These are phyloP conservation scores for Ehretia macrophylla DNA, from an alignment of 257 asterid species.

Conservation along the genomic window DNA sequence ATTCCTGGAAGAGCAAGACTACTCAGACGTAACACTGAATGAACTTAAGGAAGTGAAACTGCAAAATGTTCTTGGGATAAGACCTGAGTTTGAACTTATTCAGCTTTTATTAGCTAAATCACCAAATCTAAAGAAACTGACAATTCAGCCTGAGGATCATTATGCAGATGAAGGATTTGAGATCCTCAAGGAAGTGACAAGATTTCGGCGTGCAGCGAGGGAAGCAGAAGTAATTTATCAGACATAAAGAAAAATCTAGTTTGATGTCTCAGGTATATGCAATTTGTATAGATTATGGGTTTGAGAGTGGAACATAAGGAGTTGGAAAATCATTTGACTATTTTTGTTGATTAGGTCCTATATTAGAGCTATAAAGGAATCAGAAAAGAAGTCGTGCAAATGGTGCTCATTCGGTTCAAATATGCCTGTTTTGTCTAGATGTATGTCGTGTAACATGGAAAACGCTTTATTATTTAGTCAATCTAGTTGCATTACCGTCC, in stretches of 20 bases:
- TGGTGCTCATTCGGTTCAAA: no score
- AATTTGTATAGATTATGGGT: no score
- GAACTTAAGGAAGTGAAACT: slow-evolving; percentile 15
- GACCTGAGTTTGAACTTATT: slow-evolving; percentile 6
- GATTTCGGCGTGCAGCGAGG: background rate
- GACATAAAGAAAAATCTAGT: background rate
- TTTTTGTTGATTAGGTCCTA: no score
- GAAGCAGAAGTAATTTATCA: background rate
- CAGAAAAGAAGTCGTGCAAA: no score
- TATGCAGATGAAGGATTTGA: background rate
- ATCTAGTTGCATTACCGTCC: no score
- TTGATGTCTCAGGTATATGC: background rate
- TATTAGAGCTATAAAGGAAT: no score
- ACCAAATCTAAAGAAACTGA: slow-evolving; percentile 6
- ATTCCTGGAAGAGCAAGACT: slow-evolving; percentile 1
- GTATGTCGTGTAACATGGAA: no score
- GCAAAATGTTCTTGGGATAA: background rate
- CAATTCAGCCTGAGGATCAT: background rate
- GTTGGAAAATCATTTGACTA: no score
- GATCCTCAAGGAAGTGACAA: background rate
- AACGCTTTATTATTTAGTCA: no score
- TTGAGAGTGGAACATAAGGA: no score
- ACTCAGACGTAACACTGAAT: slow-evolving; percentile 1
- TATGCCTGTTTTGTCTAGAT: no score
- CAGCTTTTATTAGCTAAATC: slow-evolving; percentile 13